Percentiles rank a stretch among this genome's conserved stretches.
phyloP scores from a whole-genome alignment of 2,329 filamentous ascomycete genomes.

The Berkeleyomyces rouxiae region DNA sequence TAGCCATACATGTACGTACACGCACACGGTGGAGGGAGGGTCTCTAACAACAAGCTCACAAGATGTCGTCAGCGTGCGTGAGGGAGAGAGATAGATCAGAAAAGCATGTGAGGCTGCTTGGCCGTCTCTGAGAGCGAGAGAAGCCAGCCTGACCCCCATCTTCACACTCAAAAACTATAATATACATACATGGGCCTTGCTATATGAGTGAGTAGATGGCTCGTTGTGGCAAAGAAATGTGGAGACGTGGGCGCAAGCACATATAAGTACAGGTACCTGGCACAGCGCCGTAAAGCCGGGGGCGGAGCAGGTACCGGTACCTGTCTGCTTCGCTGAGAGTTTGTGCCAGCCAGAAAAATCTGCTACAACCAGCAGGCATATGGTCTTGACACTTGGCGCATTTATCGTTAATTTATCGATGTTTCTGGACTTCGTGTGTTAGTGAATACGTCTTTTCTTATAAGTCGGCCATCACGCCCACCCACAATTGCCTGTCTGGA shows the following conservation, averaged over 20 bases:
- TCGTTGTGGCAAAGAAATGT: neutral
- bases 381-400: neutral
- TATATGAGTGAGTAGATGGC: neutral
- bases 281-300: neutral
- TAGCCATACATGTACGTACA: too few relatives aligned
- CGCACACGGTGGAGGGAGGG: too few relatives aligned
- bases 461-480: neutral
- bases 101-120: too few relatives aligned
- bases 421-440: neutral
- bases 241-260: neutral
- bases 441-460: neutral
- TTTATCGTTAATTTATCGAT: neutral
- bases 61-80: too few relatives aligned
- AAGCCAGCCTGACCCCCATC: neutral
- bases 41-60: too few relatives aligned
- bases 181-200: too few relatives aligned
- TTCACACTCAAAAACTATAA: neutral
- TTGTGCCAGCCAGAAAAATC: neutral
- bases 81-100: too few relatives aligned
- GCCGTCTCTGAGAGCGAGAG: neutral
- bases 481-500: neutral
- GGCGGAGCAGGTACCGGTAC: neutral
- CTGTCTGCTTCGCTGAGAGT: neutral
- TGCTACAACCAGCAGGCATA: neutral
- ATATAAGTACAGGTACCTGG: neutral